Evolutionary conservation across 208 protist genomes (phyloP).

Genomic region (Trypanosoma congolense): DNA sequence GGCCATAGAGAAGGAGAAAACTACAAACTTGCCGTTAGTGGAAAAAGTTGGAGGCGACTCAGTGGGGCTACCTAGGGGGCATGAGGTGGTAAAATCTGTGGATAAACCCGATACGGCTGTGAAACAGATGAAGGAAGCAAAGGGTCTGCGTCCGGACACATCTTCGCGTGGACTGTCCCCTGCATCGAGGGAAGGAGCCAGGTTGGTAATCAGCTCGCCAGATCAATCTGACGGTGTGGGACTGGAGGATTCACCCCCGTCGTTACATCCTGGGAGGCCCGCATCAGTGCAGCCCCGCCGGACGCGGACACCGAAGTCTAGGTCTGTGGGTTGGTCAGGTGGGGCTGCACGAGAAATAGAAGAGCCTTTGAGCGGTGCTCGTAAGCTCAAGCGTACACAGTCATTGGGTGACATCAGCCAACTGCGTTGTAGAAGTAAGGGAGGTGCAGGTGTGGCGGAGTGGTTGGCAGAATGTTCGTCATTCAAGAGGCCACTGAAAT

Average conservation of each 20-base stretch:
- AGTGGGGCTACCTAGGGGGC: not conserved
- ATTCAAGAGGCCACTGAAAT: not conserved
- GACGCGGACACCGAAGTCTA: not conserved
- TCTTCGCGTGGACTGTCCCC: not conserved
- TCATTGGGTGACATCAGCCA: slow-evolving; percentile 7
- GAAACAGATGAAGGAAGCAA: not conserved
- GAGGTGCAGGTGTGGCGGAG: not conserved
- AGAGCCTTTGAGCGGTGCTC: no score
- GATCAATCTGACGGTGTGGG: not conserved
- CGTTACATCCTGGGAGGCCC: not conserved
- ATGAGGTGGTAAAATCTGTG: not conserved
- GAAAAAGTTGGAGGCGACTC: no score
- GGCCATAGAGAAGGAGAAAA: not conserved
- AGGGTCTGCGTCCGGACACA: not conserved
- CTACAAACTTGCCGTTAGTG: no score
- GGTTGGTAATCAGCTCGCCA: not conserved
- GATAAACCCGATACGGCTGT: not conserved
- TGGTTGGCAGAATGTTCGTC: slow-evolving; percentile 2
- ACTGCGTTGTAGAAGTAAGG: not conserved
- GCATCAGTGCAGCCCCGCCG: not conserved
- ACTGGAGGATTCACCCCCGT: not conserved
- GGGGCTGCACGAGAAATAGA: not conserved
- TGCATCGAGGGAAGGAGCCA: not conserved
- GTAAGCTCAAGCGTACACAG: slow-evolving; percentile 1
- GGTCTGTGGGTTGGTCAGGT: not conserved